Percentiles rank a stretch among this genome's conserved stretches.
Evolutionary conservation across 768 basidiomycete genomes (phyloP).

Genomic region (Asterophora lycoperdoides): DNA sequence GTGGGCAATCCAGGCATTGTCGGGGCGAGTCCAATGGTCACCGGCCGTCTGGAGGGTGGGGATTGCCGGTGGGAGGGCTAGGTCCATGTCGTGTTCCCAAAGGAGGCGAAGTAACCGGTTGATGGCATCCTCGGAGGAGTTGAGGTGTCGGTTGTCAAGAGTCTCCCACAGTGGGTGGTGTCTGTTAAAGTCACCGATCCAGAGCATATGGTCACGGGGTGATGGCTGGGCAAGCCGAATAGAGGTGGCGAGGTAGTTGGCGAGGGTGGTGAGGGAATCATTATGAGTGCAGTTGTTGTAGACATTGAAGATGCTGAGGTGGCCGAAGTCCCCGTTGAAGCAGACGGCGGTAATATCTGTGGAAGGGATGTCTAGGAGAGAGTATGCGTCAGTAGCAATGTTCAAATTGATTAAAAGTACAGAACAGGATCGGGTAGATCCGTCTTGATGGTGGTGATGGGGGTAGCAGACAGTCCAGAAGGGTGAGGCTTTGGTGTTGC

Average conservation of each 20-base stretch:
- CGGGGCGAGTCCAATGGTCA: too few species aligned
- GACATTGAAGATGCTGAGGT: neutral
- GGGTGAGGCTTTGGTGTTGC: slow-evolving; percentile 11
- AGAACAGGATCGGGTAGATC: neutral
- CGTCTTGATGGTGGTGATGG: neutral
- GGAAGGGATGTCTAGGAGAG: neutral
- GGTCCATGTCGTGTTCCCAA: neutral
- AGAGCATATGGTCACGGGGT: neutral
- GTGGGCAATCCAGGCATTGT: neutral
- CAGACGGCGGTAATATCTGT: neutral
- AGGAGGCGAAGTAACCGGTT: neutral
- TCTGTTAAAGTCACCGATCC: too few species aligned
- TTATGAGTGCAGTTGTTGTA: neutral
- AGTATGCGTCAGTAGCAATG: slow-evolving; percentile 4
- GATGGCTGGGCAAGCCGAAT: neutral
- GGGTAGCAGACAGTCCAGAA: slow-evolving; percentile 9
- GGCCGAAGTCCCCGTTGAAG: neutral
- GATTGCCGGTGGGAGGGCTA: neutral
- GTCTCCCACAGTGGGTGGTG: slow-evolving; percentile 6
- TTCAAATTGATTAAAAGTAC: neutral
- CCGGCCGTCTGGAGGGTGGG: too few species aligned
- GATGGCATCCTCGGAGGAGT: neutral
- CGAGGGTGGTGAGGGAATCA: neutral
- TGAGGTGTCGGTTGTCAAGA: slow-evolving; percentile 1
- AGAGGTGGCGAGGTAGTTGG: neutral